Evolutionary conservation across 2,329 filamentous ascomycete genomes (phyloP).

Genomic region (Pleurostoma richardsiae): DNA sequence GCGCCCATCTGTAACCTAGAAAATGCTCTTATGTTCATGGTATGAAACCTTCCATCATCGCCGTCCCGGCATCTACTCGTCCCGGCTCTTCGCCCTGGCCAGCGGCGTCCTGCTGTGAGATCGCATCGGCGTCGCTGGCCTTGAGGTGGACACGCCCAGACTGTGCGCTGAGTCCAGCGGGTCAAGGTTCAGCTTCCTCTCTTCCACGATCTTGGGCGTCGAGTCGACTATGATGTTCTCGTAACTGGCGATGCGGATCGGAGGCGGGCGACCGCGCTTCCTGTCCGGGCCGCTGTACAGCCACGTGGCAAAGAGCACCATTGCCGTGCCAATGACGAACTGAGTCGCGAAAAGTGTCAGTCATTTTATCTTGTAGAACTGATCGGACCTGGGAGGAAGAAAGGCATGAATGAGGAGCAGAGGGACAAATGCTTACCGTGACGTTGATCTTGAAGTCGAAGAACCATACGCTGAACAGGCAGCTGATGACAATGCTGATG

Average conservation of each 20-base stretch:
- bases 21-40: no score
- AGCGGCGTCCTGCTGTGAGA: slow-evolving; percentile 28
- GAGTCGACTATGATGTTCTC: slow-evolving; percentile 66
- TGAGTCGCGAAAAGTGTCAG: slow-evolving; percentile 27
- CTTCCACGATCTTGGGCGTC: slow-evolving; percentile 30
- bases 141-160: slow-evolving; percentile 36
- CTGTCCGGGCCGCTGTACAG: slow-evolving; percentile 70
- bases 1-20: no score
- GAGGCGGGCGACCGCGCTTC: slow-evolving; percentile 54
- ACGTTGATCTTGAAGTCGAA: slow-evolving; percentile 73
- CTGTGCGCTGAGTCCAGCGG: slow-evolving; percentile 32
- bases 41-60: no score
- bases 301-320: slow-evolving; percentile 80
- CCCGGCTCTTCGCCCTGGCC: slow-evolving; percentile 28
- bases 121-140: slow-evolving; percentile 39
- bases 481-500: slow-evolving; percentile 85
- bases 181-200: slow-evolving; percentile 28
- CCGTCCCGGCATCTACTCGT: slow-evolving; percentile 20
- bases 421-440: slow-evolving; percentile 52
- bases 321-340: slow-evolving; percentile 75
- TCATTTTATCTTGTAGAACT: slow-evolving; percentile 6
- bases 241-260: slow-evolving; percentile 66
- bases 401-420: neutral
- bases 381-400: slow-evolving; percentile 3
- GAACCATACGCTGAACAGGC: slow-evolving; percentile 77